Evolutionary conservation across 192 early-diverging fungal genomes (phyloP).

Genomic region (Backusella sp.): DNA sequence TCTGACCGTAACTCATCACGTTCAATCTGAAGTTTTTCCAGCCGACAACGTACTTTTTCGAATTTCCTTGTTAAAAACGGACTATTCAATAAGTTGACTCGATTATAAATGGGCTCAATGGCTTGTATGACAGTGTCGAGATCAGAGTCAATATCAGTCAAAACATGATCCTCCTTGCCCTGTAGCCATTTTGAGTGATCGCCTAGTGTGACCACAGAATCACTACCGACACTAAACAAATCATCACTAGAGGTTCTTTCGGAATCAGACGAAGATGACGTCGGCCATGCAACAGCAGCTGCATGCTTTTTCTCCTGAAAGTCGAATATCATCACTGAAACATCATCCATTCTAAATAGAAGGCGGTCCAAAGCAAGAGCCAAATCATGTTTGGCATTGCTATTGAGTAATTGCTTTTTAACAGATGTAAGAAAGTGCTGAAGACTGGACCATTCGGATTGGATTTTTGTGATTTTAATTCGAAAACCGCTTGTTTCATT

Average conservation of each 20-base stretch:
- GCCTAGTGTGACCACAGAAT: slow-evolving; percentile 5
- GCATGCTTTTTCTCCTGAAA: slow-evolving; percentile 42
- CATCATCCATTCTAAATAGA: slow-evolving; percentile 39
- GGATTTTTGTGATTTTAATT: slow-evolving; percentile 31
- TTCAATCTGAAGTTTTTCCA: slow-evolving; percentile 47
- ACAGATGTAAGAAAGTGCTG: slow-evolving; percentile 53
- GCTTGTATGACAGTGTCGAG: neutral
- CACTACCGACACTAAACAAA: slow-evolving; percentile 6
- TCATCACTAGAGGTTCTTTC: slow-evolving; percentile 4
- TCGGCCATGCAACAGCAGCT: slow-evolving; percentile 7
- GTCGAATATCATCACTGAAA: slow-evolving; percentile 43
- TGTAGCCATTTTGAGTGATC: slow-evolving; percentile 7
- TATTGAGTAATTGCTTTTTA: slow-evolving; percentile 45
- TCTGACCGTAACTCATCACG: slow-evolving; percentile 54
- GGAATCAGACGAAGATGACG: slow-evolving; percentile 3
- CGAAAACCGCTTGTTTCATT: neutral
- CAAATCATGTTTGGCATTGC: slow-evolving; percentile 36
- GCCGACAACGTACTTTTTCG: slow-evolving; percentile 32
- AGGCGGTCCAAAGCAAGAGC: slow-evolving; percentile 38
- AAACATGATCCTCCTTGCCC: slow-evolving; percentile 1
- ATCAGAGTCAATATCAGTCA: slow-evolving; percentile 1
- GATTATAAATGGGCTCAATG: neutral
- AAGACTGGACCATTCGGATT: slow-evolving; percentile 52
- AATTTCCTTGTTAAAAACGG: slow-evolving; percentile 29
- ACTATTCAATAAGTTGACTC: slow-evolving; percentile 17